phyloP scores from a whole-genome alignment of 2,329 filamentous ascomycete genomes.

The Metarhizium rileyi region DNA sequence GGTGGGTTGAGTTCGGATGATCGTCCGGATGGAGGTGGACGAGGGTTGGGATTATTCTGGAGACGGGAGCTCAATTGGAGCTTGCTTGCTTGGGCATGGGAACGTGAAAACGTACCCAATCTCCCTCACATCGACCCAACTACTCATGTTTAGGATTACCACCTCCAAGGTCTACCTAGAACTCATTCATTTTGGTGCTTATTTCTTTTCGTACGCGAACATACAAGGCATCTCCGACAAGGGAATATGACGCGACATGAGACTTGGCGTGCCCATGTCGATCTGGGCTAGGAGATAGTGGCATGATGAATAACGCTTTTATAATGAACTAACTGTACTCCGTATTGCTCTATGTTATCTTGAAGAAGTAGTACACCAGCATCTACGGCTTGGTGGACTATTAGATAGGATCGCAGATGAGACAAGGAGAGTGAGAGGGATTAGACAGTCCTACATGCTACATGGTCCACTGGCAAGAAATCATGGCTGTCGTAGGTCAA shows the following conservation, averaged over 20 bases:
- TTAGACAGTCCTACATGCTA: slow-evolving; percentile 40
- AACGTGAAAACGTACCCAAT: slow-evolving; percentile 32
- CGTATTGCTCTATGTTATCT: background rate
- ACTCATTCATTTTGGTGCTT: slow-evolving; percentile 15
- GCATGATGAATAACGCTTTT: background rate
- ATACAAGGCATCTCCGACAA: background rate
- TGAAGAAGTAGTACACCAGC: background rate
- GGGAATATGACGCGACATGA: slow-evolving; percentile 6
- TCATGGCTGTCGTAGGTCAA: background rate
- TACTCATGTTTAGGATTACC: slow-evolving; percentile 40
- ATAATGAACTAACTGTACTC: background rate
- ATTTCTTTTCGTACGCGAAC: background rate
- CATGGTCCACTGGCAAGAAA: slow-evolving; percentile 15
- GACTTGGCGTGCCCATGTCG: background rate
- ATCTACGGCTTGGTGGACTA: slow-evolving; percentile 5
- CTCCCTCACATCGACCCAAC: slow-evolving; percentile 35
- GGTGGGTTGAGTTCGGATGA: slow-evolving; percentile 77
- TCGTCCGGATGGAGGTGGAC: slow-evolving; percentile 44
- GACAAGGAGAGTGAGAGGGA: slow-evolving; percentile 25
- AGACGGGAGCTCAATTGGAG: slow-evolving; percentile 79
- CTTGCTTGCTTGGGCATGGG: slow-evolving; percentile 71
- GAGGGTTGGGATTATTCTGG: slow-evolving; percentile 61
- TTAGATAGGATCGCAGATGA: slow-evolving; percentile 1
- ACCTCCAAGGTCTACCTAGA: slow-evolving; percentile 28
- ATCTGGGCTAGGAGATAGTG: background rate